Evolutionary conservation across 306 rosid genomes (phyloP), one percentile per base, ranked within the genome.

Genomic region (Citrullus colocynthis): DNA sequence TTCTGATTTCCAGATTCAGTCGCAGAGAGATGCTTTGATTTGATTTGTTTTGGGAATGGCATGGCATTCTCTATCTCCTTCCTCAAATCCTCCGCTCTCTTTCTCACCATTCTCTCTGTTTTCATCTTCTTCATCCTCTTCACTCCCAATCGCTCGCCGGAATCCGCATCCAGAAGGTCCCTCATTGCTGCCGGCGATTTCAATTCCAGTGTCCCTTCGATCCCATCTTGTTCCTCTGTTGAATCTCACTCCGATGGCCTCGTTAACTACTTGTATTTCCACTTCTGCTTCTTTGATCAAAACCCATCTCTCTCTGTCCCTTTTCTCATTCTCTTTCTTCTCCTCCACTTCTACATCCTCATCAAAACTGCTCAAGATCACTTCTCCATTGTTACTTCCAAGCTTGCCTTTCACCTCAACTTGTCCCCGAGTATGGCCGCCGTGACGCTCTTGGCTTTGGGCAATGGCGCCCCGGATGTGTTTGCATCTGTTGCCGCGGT

Each of bases 381-480:
- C 83, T 95, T 92, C 92, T 92, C 97, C 13, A 1, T 85, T 60
- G 86, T 92, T 82, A 90, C 96, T 69, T 90, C 97, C 55, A 87
- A 85, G 49, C 97, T 95, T 78, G 87, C 95, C 0, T 67, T 75
- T 49, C 91, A 90, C 78, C 95, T 95, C 82, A 82, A 80, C 41
- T 82, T 95, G 76, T 90, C 96, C 0, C 97, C 97, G 3, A 82
- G 85, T 79, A 92, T 95, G 95, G 98, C 89, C 49, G 97, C 97
- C 32, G 98, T 95, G 28, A 95, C 98, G 0, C 92, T 95, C 66
- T 80, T 95, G 42, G 87, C 97, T 2, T 87, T 95, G 64, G 98
- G 98, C 64, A 95, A 95, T 82, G 97, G 98, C 44, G 91, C 97
- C 2, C 97, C 98, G 14, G 98, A 90, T 81, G 95, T 95, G 30